Conservation (phyloP, 2,329 filamentous ascomycete species). For the Trichoderma atrobrunneum region DNA sequence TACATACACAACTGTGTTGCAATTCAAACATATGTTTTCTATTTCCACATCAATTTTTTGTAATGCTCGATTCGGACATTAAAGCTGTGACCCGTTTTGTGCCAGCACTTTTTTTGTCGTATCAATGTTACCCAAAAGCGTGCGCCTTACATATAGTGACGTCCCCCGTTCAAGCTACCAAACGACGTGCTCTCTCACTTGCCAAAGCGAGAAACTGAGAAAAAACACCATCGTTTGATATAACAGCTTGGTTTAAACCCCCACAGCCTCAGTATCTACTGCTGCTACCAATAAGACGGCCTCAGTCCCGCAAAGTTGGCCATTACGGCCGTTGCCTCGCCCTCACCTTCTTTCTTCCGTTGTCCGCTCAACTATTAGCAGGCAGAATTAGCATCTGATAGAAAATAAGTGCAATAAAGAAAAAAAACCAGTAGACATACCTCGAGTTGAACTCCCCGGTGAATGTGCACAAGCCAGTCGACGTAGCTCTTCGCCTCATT, state of each 20-base stretch:
- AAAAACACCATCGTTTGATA: neutral
- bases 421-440: constrained; percentile 41
- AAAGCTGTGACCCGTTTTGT: constrained; percentile 13
- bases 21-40: neutral
- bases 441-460: constrained; percentile 90
- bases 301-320: constrained; percentile 58
- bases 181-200: neutral
- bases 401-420: neutral
- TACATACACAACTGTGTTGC: neutral
- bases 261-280: neutral
- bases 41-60: neutral
- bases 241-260: neutral
- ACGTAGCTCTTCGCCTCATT: constrained; percentile 98
- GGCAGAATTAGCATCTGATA: neutral
- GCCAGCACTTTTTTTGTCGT: constrained; percentile 19
- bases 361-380: constrained; percentile 60
- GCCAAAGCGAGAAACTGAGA: neutral
- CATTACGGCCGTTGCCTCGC: constrained; percentile 42
- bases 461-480: constrained; percentile 95
- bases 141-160: constrained; percentile 8
- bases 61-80: neutral
- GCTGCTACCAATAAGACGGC: constrained; percentile 56
- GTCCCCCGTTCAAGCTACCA: neutral
- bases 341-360: constrained; percentile 64
- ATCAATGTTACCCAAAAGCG: constrained; percentile 26